Base-by-base conservation (phyloP, 495 filamentous ascomycete species). In the Trichoderma gamsii region DNA sequence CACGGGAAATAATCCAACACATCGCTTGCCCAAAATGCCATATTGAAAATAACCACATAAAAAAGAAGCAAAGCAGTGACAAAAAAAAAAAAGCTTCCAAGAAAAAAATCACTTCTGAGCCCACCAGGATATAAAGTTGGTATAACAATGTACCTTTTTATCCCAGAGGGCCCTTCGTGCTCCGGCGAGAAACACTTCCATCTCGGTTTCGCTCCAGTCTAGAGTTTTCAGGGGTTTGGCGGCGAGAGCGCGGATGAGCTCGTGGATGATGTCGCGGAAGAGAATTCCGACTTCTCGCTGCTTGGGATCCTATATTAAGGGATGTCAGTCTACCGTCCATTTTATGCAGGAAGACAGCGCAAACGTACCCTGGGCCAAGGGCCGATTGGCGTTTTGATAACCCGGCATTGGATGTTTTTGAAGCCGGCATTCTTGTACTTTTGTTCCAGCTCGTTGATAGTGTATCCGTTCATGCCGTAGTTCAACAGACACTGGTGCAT, bases 401-500 rank as follows among this genome's bases (percentile, higher is more conserved):
- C 64, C n/a, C 74, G 72, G 70, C 85, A 79, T 63, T 83, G 72
- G 21, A 89, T 79, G 69, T 88, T 83, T 8, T 82, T 79, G 68
- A 86, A 89, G 0, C 86, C 86, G 0, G 85, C 76, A 56, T 85
- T 79, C 69, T 79, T 76, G 74, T 86, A 84, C 78, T 82, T 84
- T 7, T 75, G 74, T 32, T 81, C 80, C 38, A 85, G 74, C 16
- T 79, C 81, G 64, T 83, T 79, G 0, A 83, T 81, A 38, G 86
- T 79, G 3, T 79, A 76, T 18, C 75, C 46, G 15, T 84, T 84
- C 38, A 82, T 65, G 35, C 81, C 78, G 32, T 79, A 76, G 80
- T 83, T 85, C 68, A 84, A 81, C 46, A 81, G 77, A 7, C 84
- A 72, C 4, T 77, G 25, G 6, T 56, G n/a, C 44, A 67, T 49